Evolutionary conservation across 1,284 basidiomycete species (phyloP), one percentile per base, ranked within the genome.

Genomic region (Cryptococcus hybrid): DNA sequence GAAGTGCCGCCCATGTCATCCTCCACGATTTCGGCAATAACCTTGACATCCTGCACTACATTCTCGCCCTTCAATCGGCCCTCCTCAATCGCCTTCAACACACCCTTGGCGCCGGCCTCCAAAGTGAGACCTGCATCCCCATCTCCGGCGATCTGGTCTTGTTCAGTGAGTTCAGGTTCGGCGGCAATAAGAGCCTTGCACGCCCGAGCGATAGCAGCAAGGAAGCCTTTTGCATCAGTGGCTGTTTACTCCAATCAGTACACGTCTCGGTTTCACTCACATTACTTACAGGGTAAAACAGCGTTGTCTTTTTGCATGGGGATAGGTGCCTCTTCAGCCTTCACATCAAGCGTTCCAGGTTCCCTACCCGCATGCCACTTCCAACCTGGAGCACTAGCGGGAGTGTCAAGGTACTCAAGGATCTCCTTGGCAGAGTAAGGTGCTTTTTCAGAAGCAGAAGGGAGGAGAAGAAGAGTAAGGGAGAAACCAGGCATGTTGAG

Each of bases 401-500:
- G 82, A 13, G 87, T 87, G 67, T 96, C 93, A 35, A 97, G 82
- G 13, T 90, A 83, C 12, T 85, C 83, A 36, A 96, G 82, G 58
- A 95, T 78, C 12, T 83, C 66, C n/a, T 81, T 76, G 3, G 78
- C 60, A 4, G 81, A 76, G 60, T 50, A 82, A 57, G 12, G 70
- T 2, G 52, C 47, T 24, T 62, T 64, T 47, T 81, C 80, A 40
- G 71, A 74, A 7, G 76, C 64, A 7, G 77, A 72, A 0, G 92
- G 90, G 6, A 96, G 85, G 35, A 92, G 84, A 11, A 96, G 82
- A 9, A 93, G 82, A 0, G 93, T 91, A 60, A 97, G 79, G 5
- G 90, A 93, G 78, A 96, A 94, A 2, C 94, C 93, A 37, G 92
- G 90, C 88, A 96, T 92, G 78, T 92, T 92, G 62, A 97, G 82